Evolutionary conservation across 2,329 filamentous ascomycete genomes (phyloP).

Genomic region (Fusarium equiseti): DNA sequence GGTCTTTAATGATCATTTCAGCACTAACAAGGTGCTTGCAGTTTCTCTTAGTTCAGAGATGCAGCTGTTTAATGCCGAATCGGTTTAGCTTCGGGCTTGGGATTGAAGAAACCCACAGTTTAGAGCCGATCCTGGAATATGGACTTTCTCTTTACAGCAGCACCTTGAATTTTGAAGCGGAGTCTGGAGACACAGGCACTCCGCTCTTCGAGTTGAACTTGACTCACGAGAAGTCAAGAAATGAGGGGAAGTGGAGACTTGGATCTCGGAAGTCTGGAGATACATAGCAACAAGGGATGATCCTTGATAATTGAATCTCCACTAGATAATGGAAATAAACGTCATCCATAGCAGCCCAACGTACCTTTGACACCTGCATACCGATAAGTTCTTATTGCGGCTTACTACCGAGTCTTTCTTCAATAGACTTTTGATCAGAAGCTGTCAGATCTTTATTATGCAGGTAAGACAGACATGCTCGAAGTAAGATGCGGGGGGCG

Average conservation of each 20-base stretch:
- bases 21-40: conserved; percentile 39
- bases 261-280: conserved; percentile 15
- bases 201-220: conserved; percentile 19
- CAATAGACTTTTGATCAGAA: not conserved
- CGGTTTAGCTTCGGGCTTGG: conserved; percentile 33
- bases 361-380: conserved; percentile 7
- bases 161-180: conserved; percentile 15
- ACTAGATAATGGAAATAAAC: conserved; percentile 15
- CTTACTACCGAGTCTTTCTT: conserved; percentile 1
- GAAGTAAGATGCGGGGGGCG: not conserved
- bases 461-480: conserved; percentile 7
- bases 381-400: not conserved
- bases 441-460: conserved; percentile 29
- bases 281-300: conserved; percentile 24
- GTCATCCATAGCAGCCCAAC: conserved; percentile 44
- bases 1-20: conserved; percentile 23
- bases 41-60: conserved; percentile 35
- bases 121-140: conserved; percentile 32
- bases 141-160: conserved; percentile 26
- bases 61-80: conserved; percentile 29
- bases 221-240: conserved; percentile 18
- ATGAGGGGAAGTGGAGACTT: conserved; percentile 47
- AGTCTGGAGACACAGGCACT: conserved; percentile 5
- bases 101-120: conserved; percentile 13
- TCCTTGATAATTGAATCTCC: conserved; percentile 25